Evolutionary conservation across 2,329 filamentous ascomycete genomes (phyloP), one percentile per base, ranked within the genome.

Genomic region (Trichoderma sp.): DNA sequence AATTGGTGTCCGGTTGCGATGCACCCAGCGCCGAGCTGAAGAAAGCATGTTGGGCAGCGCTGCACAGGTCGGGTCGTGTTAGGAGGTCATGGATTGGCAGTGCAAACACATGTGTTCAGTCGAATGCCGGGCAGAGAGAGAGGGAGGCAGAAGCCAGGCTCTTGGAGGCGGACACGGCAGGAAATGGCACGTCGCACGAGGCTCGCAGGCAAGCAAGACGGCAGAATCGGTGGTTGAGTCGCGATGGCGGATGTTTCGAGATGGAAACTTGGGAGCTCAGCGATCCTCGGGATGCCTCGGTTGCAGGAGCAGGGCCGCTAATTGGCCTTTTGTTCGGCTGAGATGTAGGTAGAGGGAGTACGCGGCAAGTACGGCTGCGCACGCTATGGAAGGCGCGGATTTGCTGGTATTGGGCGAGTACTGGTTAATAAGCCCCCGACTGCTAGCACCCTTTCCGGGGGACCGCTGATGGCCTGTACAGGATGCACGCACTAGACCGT

Each of bases 1-100:
- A 78, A 99, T 88, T 76, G 91, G 92, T 77, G 92, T 96, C 80
- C 93, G 89, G 84, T 99, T 97, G 82, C 93, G 93, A 82, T 90
- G 90, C 79, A 98, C 86, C 94, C 96, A 99, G 84, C 90, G 91
- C 84, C 92, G 91, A 76, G 92, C 92, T 74, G 93, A 90, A 72
- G 85, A 83, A 76, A 90, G 83, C 88, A 91, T 91, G 79, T 71
- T 77, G 69, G 68, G 61, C 53, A 64, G 62, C 68, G 63, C 56
- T 61, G 69, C 65, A 52, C 49, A 55, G 60, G 55, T 63, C 52
- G 60, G 47, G 52, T 43, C 61, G 37, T 29, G 47, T 68, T 56
- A 70, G 57, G 67, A 37, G 49, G 63, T 55, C 68, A 67, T 70
- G 55, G 62, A 69, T 53, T 29, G 40, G 59, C 58, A 63, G 37